Evolutionary conservation across 2,329 filamentous ascomycete genomes (phyloP), one percentile per base, ranked within the genome.

Genomic region (Fusarium sp.): DNA sequence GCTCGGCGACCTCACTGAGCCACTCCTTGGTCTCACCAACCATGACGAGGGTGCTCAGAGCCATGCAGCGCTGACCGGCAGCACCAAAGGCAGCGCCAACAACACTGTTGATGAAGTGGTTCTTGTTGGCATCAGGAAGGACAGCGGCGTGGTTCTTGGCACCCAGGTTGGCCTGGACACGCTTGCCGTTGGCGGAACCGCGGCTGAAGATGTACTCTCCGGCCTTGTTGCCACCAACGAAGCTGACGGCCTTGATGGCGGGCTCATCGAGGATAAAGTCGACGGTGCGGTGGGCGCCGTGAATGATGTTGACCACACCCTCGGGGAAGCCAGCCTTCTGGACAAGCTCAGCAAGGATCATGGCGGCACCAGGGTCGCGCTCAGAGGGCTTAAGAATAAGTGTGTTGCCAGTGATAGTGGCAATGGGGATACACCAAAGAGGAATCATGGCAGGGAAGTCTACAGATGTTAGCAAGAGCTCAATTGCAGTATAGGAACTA

Each of bases 361-460:
- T 95, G 79, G 92, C 91, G 11, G 94, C 94, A 70, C 94, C 94
- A 10, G 94, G 94, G 79, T 96, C 94, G 68, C 94, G 91, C 86
- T 97, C 94, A 1, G 94, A 96, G 11, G 94, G 94, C 88, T 97
- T 97, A 77, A 97, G 87, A 76, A 97, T 90, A 68, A 95, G 87
- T 16, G 93, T 95, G 87, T 97, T 97, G 62, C 94, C 94, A 20
- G 93, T 95, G 32, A 95, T 90, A 50, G 94, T 94, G 56, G 94
- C 94, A 77, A 97, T 93, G 43, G 94, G 94, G 72, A 97, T 95
- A 71, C 90, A 95, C 94, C 94, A 97, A n/a, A 97, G 88, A 5
- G 94, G 94, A 82, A 97, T 97, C 94, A 97, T 97, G 78, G 94
- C 94, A 50, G 94, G 94, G 85, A 97, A 97, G 87, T 97, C 92